A percentile compares a stretch with the other conserved stretches of the same genome.
Conservation (phyloP, 495 filamentous ascomycete species). For the Trichoderma asperelloides region DNA sequence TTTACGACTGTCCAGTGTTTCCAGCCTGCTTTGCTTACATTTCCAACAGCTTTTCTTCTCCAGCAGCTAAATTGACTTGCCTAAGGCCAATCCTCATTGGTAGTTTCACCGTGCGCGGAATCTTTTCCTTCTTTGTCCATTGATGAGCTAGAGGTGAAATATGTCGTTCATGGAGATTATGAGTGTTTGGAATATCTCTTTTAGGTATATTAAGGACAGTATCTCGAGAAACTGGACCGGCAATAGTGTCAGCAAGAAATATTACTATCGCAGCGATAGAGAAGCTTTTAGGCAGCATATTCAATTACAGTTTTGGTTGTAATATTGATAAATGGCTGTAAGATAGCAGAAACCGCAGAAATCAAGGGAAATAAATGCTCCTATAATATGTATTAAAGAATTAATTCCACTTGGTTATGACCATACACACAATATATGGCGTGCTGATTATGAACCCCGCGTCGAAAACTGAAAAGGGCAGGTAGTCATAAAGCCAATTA, state of each 20-base stretch:
- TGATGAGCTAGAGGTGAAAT: background rate
- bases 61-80: conserved; percentile 13
- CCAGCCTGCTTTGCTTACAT: conserved; percentile 36
- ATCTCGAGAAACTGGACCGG: background rate
- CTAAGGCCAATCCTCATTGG: conserved; percentile 18
- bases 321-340: background rate
- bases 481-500: background rate
- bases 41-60: conserved; percentile 15
- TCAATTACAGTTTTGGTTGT: background rate
- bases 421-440: background rate
- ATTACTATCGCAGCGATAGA: background rate
- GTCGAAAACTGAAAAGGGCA: background rate
- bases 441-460: background rate
- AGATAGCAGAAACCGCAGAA: background rate
- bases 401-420: background rate
- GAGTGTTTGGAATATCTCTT: background rate
- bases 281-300: background rate
- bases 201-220: background rate
- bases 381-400: background rate
- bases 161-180: background rate
- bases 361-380: background rate
- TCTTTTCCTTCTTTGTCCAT: conserved; percentile 15
- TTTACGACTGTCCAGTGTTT: background rate
- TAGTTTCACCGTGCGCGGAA: conserved; percentile 11
- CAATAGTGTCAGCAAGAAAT: background rate